phyloP scores from a whole-genome alignment of 345 rosid species.

The Cardamine occulta region DNA sequence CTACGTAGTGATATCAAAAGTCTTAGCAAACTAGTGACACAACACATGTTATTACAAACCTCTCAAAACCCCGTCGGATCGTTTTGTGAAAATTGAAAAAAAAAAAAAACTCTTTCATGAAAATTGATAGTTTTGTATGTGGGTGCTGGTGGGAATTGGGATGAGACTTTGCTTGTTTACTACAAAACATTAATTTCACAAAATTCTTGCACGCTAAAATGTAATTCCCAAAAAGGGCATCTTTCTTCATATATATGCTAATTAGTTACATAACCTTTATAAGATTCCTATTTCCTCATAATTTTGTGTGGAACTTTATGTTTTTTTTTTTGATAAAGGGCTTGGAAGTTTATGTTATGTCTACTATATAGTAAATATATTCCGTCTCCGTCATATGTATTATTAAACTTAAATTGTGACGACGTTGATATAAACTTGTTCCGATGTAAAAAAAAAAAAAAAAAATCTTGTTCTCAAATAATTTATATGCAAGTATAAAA shows the following conservation, averaged over 20 bases:
- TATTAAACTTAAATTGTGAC: background rate
- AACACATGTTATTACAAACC: background rate
- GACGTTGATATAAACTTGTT: constrained; percentile 19
- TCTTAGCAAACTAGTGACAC: background rate
- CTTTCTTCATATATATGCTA: constrained; percentile 30
- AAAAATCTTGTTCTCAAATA: background rate
- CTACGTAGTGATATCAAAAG: background rate
- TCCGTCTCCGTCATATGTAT: background rate
- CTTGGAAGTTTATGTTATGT: background rate
- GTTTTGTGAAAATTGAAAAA: no score
- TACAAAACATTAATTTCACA: constrained; percentile 1
- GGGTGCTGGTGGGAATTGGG: constrained; percentile 3
- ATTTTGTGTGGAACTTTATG: background rate
- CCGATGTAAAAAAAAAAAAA: no score
- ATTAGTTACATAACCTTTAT: constrained; percentile 33
- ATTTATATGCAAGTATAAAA: background rate
- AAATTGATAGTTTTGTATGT: constrained; percentile 11
- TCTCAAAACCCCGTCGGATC: background rate
- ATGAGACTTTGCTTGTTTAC: constrained; percentile 13
- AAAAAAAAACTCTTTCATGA: background rate
- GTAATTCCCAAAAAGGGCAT: constrained; percentile 7
- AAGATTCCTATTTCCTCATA: constrained; percentile 20
- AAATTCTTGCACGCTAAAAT: constrained; percentile 32
- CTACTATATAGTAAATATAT: background rate
- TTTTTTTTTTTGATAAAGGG: no score